These are phyloP conservation scores for Xylaria arbuscula DNA, from an alignment of 2,329 filamentous ascomycete genomes.

Conservation along the genomic window DNA sequence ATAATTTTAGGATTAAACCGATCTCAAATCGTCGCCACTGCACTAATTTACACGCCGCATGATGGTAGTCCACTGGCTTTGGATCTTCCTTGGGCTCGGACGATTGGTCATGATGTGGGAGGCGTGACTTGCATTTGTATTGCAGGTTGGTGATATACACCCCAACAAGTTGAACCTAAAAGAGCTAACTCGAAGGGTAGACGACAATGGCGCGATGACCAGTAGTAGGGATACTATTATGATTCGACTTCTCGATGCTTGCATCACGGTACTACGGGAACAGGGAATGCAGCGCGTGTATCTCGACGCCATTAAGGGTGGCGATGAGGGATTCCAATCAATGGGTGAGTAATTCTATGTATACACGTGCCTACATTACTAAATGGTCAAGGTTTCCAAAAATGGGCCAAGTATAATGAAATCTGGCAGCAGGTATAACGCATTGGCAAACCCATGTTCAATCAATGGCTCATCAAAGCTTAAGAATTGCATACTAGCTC, in stretches of 20 bases:
- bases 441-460: slow-evolving; percentile 14
- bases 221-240: slow-evolving; percentile 62
- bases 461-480: slow-evolving; percentile 10
- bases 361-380: slow-evolving; percentile 25
- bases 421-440: slow-evolving; percentile 60
- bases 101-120: slow-evolving; percentile 63
- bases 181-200: slow-evolving; percentile 48
- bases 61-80: slow-evolving; percentile 59
- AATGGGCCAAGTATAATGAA: slow-evolving; percentile 69
- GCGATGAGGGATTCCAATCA: slow-evolving; percentile 61
- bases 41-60: slow-evolving; percentile 64
- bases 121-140: slow-evolving; percentile 72
- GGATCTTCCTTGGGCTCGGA: slow-evolving; percentile 67
- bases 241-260: slow-evolving; percentile 65
- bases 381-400: slow-evolving; percentile 61
- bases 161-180: slow-evolving; percentile 10
- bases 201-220: slow-evolving; percentile 57
- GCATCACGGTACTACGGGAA: slow-evolving; percentile 58
- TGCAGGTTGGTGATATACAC: slow-evolving; percentile 56
- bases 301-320: slow-evolving; percentile 65
- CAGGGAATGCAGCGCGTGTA: slow-evolving; percentile 66
- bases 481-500: slow-evolving; percentile 22
- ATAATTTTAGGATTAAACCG: slow-evolving; percentile 65
- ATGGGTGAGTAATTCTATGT: slow-evolving; percentile 58
- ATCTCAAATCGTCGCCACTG: slow-evolving; percentile 62